A percentile compares a stretch with the other conserved stretches of the same genome.
phyloP scores from a whole-genome alignment of 140 eudicot species.

The Flaveria floridana region DNA sequence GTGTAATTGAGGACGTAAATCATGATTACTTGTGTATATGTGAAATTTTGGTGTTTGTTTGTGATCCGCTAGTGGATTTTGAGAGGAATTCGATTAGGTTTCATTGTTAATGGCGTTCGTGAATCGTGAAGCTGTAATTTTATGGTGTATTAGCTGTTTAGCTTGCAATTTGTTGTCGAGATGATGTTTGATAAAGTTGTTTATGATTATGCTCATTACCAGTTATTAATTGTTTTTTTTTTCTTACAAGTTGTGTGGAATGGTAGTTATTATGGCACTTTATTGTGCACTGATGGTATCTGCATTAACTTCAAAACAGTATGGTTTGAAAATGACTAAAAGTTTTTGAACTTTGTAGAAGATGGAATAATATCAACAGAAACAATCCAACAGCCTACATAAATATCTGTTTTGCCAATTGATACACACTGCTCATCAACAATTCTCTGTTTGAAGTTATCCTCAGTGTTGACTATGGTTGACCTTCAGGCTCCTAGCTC shows the following conservation, averaged over 20 bases:
- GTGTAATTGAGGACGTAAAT: background rate
- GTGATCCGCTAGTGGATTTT: constrained; percentile 22
- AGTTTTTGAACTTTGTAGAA: background rate
- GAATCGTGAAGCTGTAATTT: constrained; percentile 9
- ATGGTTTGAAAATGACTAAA: constrained; percentile 8
- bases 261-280: constrained; percentile 8
- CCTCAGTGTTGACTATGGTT: background rate
- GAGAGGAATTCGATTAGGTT: constrained; percentile 12
- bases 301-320: constrained; percentile 4
- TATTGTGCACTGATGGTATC: background rate
- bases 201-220: background rate
- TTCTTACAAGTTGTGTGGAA: constrained; percentile 9
- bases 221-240: background rate
- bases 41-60: background rate
- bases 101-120: background rate
- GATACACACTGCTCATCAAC: background rate
- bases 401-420: constrained; percentile 9
- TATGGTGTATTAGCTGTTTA: background rate
- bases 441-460: background rate
- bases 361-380: constrained; percentile 6
- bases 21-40: background rate
- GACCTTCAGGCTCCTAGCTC: constrained; percentile 4
- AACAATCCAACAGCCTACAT: background rate
- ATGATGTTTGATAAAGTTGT: constrained; percentile 16
- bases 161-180: constrained; percentile 1